A percentile compares a stretch with the other conserved stretches of the same genome.
Evolutionary conservation across 2,329 filamentous ascomycete genomes (phyloP).

Genomic region (Apiospora aurea): DNA sequence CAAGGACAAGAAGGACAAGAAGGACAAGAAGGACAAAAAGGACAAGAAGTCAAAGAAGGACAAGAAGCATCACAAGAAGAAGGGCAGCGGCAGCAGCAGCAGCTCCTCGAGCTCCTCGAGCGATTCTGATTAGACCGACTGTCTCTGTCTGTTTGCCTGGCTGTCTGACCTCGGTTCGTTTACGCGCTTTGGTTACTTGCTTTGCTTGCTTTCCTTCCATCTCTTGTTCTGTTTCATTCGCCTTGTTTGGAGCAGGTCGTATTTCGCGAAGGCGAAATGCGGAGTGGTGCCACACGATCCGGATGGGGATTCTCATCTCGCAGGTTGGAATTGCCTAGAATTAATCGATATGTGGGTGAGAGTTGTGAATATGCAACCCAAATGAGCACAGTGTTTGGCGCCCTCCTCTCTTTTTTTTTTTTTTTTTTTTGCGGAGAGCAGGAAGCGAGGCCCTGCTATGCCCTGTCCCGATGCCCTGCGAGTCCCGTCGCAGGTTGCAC

Average conservation of each 20-base stretch:
- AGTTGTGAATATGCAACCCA: background rate
- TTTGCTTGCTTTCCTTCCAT: background rate
- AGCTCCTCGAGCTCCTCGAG: slow-evolving; percentile 24
- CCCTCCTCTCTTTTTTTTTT: background rate
- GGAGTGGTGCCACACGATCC: slow-evolving; percentile 15
- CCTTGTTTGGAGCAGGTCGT: slow-evolving; percentile 1
- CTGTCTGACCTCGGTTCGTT: background rate
- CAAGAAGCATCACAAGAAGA: slow-evolving; percentile 43
- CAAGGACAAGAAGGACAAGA: slow-evolving; percentile 40
- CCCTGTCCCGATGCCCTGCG: background rate
- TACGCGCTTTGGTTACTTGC: background rate
- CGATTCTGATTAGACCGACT: background rate
- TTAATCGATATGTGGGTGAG: slow-evolving; percentile 9
- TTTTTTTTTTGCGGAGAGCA: slow-evolving; percentile 10
- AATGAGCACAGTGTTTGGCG: slow-evolving; percentile 1
- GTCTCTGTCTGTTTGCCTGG: background rate
- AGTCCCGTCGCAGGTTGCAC: slow-evolving; percentile 3
- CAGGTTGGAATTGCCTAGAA: slow-evolving; percentile 13
- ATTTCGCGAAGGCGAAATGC: slow-evolving; percentile 17
- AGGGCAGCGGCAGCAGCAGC: slow-evolving; percentile 21
- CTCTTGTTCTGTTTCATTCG: slow-evolving; percentile 4
- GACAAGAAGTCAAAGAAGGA: slow-evolving; percentile 45
- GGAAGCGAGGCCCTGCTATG: background rate
- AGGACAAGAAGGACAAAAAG: slow-evolving; percentile 45
- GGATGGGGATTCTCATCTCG: slow-evolving; percentile 16